A percentile compares a stretch with the other conserved stretches of the same genome.
Evolutionary conservation across 176 grass and related monocot species (phyloP).

Genomic region (Echinochloa phyllopogon): DNA sequence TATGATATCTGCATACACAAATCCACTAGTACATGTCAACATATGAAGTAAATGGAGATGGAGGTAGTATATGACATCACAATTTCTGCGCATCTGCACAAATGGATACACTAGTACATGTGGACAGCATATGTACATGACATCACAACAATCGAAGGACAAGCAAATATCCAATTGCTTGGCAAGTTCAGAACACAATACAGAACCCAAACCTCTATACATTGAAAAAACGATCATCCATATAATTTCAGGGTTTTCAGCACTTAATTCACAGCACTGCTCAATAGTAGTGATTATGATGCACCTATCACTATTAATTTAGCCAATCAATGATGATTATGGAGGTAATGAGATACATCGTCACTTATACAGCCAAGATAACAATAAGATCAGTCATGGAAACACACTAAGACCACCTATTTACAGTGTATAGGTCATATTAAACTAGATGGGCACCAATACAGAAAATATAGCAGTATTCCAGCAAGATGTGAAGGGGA

Average conservation of each 20-base stretch:
- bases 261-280: too few species aligned
- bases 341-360: not conserved
- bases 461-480: not conserved
- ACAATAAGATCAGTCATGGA: not conserved
- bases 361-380: not conserved
- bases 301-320: not conserved
- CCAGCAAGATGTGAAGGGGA: not conserved
- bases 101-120: not conserved
- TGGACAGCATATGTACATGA: too few species aligned
- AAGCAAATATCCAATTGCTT: not conserved
- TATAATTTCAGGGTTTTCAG: not conserved
- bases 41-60: not conserved
- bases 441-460: not conserved
- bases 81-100: not conserved
- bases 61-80: not conserved
- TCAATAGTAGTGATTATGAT: not conserved
- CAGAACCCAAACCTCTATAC: not conserved
- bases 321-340: not conserved
- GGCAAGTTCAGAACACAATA: not conserved
- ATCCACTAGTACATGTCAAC: not conserved
- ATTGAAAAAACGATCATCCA: not conserved
- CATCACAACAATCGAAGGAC: not conserved
- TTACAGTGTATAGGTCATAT: not conserved
- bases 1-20: not conserved
- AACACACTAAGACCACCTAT: not conserved